Conservation (phyloP, 1,139 yeast genomes). For the Kazachstania sp. region DNA sequence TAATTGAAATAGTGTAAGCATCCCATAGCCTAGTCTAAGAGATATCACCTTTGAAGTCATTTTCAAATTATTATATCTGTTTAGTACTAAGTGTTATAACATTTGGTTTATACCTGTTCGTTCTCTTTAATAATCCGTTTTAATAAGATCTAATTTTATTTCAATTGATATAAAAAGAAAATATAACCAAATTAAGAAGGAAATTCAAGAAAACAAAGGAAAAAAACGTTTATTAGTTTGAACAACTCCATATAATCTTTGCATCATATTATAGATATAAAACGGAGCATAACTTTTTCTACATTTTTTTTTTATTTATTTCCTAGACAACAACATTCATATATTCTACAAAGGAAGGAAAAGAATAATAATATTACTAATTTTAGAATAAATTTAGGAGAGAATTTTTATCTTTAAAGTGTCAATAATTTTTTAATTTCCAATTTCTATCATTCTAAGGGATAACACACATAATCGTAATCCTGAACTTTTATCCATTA, state of each 20-base stretch:
- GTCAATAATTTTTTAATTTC: no score
- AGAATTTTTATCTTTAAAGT: no score
- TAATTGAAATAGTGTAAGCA: slow-evolving; percentile 1
- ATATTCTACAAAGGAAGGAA: no score
- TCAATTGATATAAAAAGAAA: not conserved
- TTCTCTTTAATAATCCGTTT: not conserved
- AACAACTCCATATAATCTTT: not conserved
- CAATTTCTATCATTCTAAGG: no score
- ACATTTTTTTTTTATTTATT: no score
- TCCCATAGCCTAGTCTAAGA: slow-evolving; percentile 4
- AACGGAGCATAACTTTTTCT: not conserved
- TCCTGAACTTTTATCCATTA: not conserved
- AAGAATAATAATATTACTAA: no score
- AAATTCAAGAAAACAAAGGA: not conserved
- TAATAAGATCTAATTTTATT: not conserved
- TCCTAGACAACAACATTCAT: no score
- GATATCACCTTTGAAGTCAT: not conserved
- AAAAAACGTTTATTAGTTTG: not conserved
- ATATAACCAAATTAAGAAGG: not conserved
- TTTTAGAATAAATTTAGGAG: no score
- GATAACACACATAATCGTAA: not conserved
- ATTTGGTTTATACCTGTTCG: not conserved
- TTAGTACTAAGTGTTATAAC: slow-evolving; percentile 5
- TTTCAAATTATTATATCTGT: slow-evolving; percentile 2
- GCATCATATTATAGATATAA: not conserved